Base-by-base conservation (phyloP, 202 grass and related monocot species). In the Dendrocalamus latiflorus region DNA sequence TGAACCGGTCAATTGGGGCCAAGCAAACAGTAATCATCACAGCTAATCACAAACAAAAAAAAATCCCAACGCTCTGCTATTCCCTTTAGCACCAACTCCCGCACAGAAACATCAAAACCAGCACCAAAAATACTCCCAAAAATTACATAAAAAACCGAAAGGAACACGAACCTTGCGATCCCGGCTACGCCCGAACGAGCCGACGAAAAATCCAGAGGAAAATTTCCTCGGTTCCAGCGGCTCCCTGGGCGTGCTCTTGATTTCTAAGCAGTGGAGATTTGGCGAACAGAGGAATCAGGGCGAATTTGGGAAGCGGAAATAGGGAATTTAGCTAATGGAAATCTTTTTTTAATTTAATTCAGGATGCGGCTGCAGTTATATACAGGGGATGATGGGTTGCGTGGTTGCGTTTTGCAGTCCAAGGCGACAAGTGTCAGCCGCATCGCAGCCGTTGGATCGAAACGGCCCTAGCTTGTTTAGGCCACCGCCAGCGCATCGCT, bases 161-260 rank as follows among this genome's bases (percentile, higher is more conserved):
- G 22, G 20, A 62, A 6, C 79, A 82, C 68, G 28, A 49, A 82
- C 80, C 80, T 82, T 51, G 68, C 42, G 68, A 72, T 39, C 68
- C 42, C 54, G 3, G 20, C 8, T 0, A 10, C 68, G 80, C 55
- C 20, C 12, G 56, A 25, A 60, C 26, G 42, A 71, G 39, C 11
- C 43, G 17, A 37, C 61, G 16, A 44, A 30, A 59, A 62, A 68
- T 68, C 14, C 1, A 75, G 8, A 5, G 7, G 15, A 34, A 17
- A 50, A 26, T 11, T 33, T 16, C 85, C n/a, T 50, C 68, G 2
- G 28, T 20, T 15, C 11, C 54, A 8, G 24, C 41, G 54, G 42
- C 9, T 61, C 79, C 41, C 53, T 14, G 26, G 66, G 16, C 22
- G 21, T 25, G 11, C 15, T 55, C 78, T 81, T 42, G 65, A 70